Evolutionary conservation across 345 rosid genomes (phyloP), one percentile per base, ranked within the genome.

Genomic region (Acer negundo): DNA sequence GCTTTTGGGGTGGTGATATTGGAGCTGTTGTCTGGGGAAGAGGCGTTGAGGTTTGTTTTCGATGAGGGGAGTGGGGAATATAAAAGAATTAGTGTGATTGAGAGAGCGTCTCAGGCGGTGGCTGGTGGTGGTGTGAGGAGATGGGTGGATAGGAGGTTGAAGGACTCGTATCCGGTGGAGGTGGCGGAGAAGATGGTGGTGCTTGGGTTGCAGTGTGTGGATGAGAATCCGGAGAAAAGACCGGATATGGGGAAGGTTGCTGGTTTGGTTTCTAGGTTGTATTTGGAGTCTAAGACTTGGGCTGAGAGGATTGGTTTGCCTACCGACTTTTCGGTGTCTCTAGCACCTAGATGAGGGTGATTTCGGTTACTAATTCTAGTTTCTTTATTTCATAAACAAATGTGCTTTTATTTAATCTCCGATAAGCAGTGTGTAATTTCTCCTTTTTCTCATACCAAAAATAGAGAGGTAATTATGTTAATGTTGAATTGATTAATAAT

Each of bases 91-190:
- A 84, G 90, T 65, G 77, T 86, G 16, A 78, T 86, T 10, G 91
- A 89, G 1, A 74, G 61, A 6, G 94, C 93, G 3, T 56, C 83
- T 59, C 87, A 72, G 70, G 86, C 86, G 0, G 80, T 74, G 11
- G 77, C 62, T 10, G 79, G 71, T 26, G 83, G 85, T 10, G 82
- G 74, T 28, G 78, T 86, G 80, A 88, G 91, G 84, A 80, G 69
- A 61, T 91, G 92, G 95, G 80, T 86, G 22, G 93, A 91, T 70
- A 69, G 79, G 85, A 85, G 87, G 76, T 26, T 91, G 78, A 88
- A 71, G 73, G 93, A 91, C 62, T 91, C 95, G 20, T 91, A 77
- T 38, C 93, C 91, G 16, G 86, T 88, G 75, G 91, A 86, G 7
- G 93, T 82, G 77, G 91, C 86, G 10, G 86, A 85, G 82, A 88